Conservation (phyloP, 78 protist species). For the Speleostelium caveatum region DNA sequence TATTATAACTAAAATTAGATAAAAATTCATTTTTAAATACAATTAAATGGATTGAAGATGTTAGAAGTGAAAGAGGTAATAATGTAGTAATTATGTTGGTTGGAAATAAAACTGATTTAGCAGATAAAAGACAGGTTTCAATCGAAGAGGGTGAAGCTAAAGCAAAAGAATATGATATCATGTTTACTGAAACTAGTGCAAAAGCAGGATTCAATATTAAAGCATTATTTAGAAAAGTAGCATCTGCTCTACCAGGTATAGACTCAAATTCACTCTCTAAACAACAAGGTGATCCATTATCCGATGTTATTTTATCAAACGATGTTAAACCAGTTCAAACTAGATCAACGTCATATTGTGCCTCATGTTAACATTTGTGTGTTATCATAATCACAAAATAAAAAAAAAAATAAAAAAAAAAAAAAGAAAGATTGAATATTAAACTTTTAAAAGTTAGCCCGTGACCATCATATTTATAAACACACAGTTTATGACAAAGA, state of each 20-base stretch:
- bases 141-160: conserved; percentile 97
- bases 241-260: conserved; percentile 83
- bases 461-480: too few species aligned
- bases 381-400: too few species aligned
- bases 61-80: conserved; percentile 94
- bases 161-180: conserved; percentile 89
- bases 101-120: conserved; percentile 97
- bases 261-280: conserved; percentile 63
- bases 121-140: conserved; percentile 94
- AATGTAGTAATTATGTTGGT: conserved; percentile 96
- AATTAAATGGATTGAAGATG: conserved; percentile 96
- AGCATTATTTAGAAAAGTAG: conserved; percentile 88
- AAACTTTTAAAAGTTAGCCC: too few species aligned
- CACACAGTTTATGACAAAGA: too few species aligned
- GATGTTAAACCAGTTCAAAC: neutral
- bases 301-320: conserved; percentile 1
- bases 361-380: too few species aligned
- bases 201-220: conserved; percentile 96
- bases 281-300: conserved; percentile 10
- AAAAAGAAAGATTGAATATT: too few species aligned
- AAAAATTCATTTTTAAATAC: conserved; percentile 88
- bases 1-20: conserved; percentile 53
- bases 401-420: too few species aligned
- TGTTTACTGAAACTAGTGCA: conserved; percentile 97
- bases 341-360: neutral